Conservation (phyloP, 768 basidiomycete genomes). For the Termitomyces sp. region DNA sequence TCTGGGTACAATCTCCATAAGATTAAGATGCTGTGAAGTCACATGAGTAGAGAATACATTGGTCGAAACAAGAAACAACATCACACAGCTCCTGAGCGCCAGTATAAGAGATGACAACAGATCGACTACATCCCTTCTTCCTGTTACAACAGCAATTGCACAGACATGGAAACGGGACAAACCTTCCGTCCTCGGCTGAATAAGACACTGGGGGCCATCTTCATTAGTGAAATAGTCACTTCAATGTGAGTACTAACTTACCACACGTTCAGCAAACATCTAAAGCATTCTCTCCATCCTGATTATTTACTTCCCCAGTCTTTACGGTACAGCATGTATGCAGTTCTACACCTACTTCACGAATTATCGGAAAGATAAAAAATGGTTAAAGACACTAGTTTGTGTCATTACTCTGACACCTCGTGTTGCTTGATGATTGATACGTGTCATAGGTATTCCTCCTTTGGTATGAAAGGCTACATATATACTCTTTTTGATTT, state of each 20-base stretch:
- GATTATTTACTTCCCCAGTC: background rate
- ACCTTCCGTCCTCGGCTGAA: too few species aligned
- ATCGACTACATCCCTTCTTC: background rate
- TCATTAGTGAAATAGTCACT: background rate
- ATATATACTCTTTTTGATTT: background rate
- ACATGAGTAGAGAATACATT: too few species aligned
- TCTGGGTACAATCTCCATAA: background rate
- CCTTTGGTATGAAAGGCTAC: background rate
- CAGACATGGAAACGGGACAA: background rate
- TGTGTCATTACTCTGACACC: background rate
- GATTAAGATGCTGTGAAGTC: too few species aligned
- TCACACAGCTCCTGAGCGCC: background rate
- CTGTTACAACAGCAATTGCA: background rate
- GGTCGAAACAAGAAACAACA: background rate
- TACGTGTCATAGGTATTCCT: background rate
- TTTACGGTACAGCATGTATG: constrained; percentile 2
- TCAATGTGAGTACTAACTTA: background rate
- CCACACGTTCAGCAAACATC: background rate
- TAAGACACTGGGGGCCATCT: background rate
- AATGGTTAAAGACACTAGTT: background rate
- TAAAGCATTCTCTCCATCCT: background rate
- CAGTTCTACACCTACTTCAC: constrained; percentile 1
- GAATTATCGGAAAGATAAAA: background rate
- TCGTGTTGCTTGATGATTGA: background rate
- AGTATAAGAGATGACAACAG: background rate